phyloP scores from a whole-genome alignment of 805 yeast genomes.

The Cyberlindnera nakhonratchasimensis region DNA sequence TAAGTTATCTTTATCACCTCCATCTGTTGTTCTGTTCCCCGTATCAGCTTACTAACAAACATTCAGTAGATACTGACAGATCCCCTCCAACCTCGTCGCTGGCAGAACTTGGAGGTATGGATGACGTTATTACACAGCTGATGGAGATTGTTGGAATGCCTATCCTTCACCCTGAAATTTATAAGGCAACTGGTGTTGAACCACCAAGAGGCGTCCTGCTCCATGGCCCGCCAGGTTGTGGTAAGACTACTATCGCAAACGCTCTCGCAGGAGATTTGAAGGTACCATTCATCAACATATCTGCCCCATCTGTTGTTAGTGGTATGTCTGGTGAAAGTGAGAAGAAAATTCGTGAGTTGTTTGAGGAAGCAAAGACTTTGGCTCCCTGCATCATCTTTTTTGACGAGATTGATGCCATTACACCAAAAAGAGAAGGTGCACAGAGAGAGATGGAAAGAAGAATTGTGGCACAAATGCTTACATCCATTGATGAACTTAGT shows the following conservation, averaged over 20 bases:
- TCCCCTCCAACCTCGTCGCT: constrained; percentile 67
- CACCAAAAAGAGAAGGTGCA: constrained; percentile 97
- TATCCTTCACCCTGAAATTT: constrained; percentile 89
- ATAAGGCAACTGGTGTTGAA: constrained; percentile 81
- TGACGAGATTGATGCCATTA: constrained; percentile 97
- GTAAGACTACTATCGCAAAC: constrained; percentile 94
- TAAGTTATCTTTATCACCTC: constrained; percentile 10
- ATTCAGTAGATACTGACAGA: constrained; percentile 48
- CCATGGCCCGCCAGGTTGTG: constrained; percentile 99
- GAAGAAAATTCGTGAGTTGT: constrained; percentile 86
- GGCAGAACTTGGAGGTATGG: constrained; percentile 85
- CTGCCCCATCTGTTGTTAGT: constrained; percentile 95
- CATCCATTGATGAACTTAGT: constrained; percentile 90
- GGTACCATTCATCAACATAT: constrained; percentile 85
- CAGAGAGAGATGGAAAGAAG: constrained; percentile 97
- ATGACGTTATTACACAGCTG: constrained; percentile 75
- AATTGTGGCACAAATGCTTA: constrained; percentile 91
- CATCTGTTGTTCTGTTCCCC: constrained; percentile 14
- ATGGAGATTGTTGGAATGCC: constrained; percentile 93
- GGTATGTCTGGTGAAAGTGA: constrained; percentile 99
- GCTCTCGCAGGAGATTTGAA: constrained; percentile 93
- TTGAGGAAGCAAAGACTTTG: constrained; percentile 82
- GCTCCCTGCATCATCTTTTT: constrained; percentile 94
- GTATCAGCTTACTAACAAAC: constrained; percentile 25
- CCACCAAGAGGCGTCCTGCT: constrained; percentile 91